Base-by-base conservation (phyloP, 176 grass and related monocot genomes). In the Guadua angustifolia region DNA sequence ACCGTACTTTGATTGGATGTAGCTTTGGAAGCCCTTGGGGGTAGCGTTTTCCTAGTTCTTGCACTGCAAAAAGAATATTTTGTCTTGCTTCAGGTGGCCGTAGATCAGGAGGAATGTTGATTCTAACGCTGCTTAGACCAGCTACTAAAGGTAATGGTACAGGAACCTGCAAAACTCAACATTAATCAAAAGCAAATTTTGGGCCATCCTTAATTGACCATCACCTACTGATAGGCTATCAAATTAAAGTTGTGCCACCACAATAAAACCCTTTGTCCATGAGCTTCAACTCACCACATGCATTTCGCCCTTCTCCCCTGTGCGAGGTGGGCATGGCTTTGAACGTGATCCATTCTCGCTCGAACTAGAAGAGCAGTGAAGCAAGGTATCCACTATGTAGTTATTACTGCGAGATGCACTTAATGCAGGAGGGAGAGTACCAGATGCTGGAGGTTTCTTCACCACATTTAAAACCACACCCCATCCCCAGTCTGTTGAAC, bases 401-500 rank as follows among this genome's bases (percentile, higher is more conserved):
- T 88, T 95, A 71, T 79, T 87, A 75, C 87, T 58, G 14, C 90
- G 78, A 73, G 90, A 84, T 82, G 88, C 83, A 69, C 87, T 89
- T 87, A 92, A 83, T 80, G 90, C 73, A 89, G 90, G 82, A 15
- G 79, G 89, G 38, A 93, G 79, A 63, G 74, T 83, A 42, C 85
- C 73, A 47, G 93, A 92, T 80, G 69, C 66, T 66, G 85, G 22
- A 62, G 91, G 82, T 85, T 92, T 99, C 86, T 95, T 99, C 67
- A 99, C 96, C 40, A 99, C 96, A 83, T 99, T 99, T 81, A 99
- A 89, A 68, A 95, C 91, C 32, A 99, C 93, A 70, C 96, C 96
- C 91, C 96, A 99, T 70, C 96, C 93, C 96, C 96, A 99, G 66
- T 99, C 96, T 69, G 89, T 95, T 70, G 86, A 85, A 69, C 93